Conservation (phyloP, 805 yeast species). For the Alloascoidea africana region DNA sequence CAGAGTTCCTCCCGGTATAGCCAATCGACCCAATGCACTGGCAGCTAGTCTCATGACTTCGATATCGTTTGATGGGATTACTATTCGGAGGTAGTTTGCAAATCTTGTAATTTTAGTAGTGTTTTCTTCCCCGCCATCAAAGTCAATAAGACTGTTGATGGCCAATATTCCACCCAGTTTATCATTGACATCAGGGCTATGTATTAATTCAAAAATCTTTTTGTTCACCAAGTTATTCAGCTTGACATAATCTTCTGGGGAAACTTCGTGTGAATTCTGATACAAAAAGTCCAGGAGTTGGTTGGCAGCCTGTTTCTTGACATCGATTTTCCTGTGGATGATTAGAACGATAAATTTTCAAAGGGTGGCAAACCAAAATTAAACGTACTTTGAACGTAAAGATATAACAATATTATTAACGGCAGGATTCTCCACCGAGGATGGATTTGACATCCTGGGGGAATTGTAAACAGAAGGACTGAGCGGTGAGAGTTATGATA, state of each 20-base stretch:
- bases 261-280: conserved; percentile 63
- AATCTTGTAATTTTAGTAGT: conserved; percentile 81
- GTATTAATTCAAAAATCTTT: conserved; percentile 71
- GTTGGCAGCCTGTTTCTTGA: conserved; percentile 35
- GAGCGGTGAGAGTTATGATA: no score
- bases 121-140: conserved; percentile 66
- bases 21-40: conserved; percentile 72
- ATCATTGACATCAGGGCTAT: conserved; percentile 54
- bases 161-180: conserved; percentile 88
- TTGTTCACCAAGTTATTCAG: conserved; percentile 79
- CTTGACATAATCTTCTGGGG: conserved; percentile 67
- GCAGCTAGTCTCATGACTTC: conserved; percentile 84
- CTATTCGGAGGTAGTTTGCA: conserved; percentile 74
- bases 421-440: no score
- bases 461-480: no score
- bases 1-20: conserved; percentile 77
- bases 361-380: no score
- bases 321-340: conserved; percentile 7
- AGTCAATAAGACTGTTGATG: conserved; percentile 72
- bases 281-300: conserved; percentile 59
- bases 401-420: no score
- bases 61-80: conserved; percentile 69
- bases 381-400: no score
- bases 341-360: conserved; percentile 2
- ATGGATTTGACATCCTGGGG: no score